These are phyloP conservation scores for Sarocladium kiliense DNA, from an alignment of 2,329 filamentous ascomycete genomes.

Conservation along the genomic window DNA sequence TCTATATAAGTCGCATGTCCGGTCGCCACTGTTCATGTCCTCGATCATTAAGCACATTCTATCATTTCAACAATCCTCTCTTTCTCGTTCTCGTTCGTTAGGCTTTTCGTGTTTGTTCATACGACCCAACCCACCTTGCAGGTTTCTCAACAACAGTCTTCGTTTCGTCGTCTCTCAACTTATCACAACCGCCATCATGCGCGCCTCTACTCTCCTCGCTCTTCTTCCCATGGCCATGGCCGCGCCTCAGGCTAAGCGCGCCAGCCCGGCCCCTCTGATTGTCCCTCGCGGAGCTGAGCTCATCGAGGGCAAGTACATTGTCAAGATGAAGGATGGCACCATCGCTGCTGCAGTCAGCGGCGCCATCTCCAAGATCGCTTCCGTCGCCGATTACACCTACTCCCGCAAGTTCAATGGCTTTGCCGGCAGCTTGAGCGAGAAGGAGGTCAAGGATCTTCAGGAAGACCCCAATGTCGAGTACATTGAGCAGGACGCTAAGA, in stretches of 20 bases:
- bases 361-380: conserved; percentile 14
- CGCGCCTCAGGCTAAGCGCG: conserved; percentile 22
- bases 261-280: conserved; percentile 28
- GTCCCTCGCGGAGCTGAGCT: conserved; percentile 21
- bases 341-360: conserved; percentile 11
- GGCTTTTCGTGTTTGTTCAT: no score
- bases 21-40: background rate
- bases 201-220: conserved; percentile 25
- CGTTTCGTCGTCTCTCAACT: background rate
- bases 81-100: background rate
- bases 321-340: conserved; percentile 17
- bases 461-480: conserved; percentile 25
- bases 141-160: background rate
- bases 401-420: conserved; percentile 17
- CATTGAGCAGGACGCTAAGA: conserved; percentile 29
- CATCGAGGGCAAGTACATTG: conserved; percentile 22
- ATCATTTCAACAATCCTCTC: background rate
- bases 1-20: conserved; percentile 3
- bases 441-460: conserved; percentile 16
- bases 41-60: background rate
- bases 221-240: conserved; percentile 26
- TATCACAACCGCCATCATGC: conserved; percentile 21
- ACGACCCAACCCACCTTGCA: no score
- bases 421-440: conserved; percentile 15
- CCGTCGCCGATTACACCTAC: conserved; percentile 19